Evolutionary conservation across 495 filamentous ascomycete genomes (phyloP).

Genomic region (Daldinia decipiens): DNA sequence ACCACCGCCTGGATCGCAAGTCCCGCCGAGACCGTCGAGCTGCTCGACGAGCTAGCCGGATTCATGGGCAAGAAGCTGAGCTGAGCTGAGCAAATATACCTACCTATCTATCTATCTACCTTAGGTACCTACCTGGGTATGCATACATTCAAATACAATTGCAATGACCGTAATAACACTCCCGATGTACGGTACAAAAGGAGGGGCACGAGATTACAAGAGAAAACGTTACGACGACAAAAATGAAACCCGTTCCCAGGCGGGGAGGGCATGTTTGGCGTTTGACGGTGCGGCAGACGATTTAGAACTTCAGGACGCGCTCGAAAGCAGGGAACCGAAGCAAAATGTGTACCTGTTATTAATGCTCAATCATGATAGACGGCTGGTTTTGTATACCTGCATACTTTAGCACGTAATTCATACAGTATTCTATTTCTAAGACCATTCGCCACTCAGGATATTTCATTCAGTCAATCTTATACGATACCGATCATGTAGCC

Average conservation of each 20-base stretch:
- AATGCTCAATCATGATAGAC: slow-evolving; percentile 3
- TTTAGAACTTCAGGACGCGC: background rate
- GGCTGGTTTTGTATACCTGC: background rate
- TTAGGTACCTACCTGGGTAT: background rate
- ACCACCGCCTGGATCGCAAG: slow-evolving; percentile 90
- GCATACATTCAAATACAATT: background rate
- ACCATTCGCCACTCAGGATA: no score
- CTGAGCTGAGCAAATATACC: slow-evolving; percentile 4
- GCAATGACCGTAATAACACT: background rate
- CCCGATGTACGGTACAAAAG: background rate
- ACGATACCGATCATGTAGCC: background rate
- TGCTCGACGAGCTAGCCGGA: slow-evolving; percentile 82
- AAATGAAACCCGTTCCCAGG: slow-evolving; percentile 3
- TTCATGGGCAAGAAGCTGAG: slow-evolving; percentile 62
- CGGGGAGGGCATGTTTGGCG: slow-evolving; percentile 33
- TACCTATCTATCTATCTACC: background rate
- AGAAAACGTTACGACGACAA: background rate
- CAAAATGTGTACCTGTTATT: background rate
- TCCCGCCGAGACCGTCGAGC: slow-evolving; percentile 85
- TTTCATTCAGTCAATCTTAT: background rate
- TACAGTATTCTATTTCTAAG: background rate
- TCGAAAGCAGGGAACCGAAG: slow-evolving; percentile 4
- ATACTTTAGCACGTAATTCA: background rate
- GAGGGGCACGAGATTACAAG: slow-evolving; percentile 4
- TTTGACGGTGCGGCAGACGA: slow-evolving; percentile 11